Evolutionary conservation across 73 alveolate genomes (phyloP).

Genomic region (Paramecium biaurelia): DNA sequence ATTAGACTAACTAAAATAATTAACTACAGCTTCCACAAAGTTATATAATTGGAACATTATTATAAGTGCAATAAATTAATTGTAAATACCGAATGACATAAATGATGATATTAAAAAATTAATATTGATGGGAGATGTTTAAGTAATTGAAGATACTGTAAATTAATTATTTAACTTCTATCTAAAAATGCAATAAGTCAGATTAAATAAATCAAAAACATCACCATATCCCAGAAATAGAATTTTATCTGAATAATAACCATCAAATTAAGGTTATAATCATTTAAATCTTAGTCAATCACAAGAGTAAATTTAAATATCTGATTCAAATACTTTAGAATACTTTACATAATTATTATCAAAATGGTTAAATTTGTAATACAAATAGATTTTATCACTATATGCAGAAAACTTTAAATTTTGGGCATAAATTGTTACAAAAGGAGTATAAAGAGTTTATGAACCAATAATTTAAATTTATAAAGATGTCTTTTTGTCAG

Average conservation of each 20-base stretch:
- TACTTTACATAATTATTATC: background rate
- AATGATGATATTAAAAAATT: constrained; percentile 13
- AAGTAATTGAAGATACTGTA: background rate
- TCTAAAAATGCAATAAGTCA: background rate
- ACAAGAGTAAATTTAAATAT: background rate
- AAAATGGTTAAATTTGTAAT: background rate
- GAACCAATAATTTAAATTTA: constrained; percentile 5
- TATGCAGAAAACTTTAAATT: constrained; percentile 20
- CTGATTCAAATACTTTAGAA: background rate
- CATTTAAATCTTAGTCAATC: background rate
- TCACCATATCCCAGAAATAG: background rate
- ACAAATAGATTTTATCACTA: constrained; percentile 11
- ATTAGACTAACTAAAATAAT: background rate
- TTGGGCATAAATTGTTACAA: background rate
- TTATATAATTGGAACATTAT: constrained; percentile 28
- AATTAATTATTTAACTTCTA: background rate
- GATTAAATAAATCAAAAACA: background rate
- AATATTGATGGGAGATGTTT: constrained; percentile 23
- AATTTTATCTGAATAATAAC: background rate
- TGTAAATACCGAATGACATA: constrained; percentile 17
- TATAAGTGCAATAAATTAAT: background rate
- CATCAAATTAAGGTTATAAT: background rate
- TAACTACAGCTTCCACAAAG: background rate
- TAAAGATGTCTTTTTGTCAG: background rate
- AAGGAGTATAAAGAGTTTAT: constrained; percentile 44